Evolutionary conservation across 352 stramenopile genomes (phyloP), one percentile per base, ranked within the genome.

Genomic region (Phytophthora rubi): DNA sequence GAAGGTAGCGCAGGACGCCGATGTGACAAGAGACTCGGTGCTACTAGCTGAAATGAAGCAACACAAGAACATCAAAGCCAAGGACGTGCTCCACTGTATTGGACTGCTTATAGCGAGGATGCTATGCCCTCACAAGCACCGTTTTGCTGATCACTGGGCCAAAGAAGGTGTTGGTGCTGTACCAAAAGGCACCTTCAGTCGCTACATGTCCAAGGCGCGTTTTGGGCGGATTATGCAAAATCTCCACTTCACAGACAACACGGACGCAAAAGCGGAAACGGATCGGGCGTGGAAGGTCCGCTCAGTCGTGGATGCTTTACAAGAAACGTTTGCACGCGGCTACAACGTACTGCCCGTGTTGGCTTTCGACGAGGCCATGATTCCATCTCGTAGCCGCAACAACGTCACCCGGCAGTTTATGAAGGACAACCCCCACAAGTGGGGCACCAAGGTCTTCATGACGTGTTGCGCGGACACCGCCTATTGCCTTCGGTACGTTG

Each of bases 31-130:
- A 21, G 51, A 62, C 0, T 30, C 51, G 0, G 21, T 62, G 0
- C 3, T 71, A 4, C 35, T 45, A 16, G 4, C 1, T 2, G 65
- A 71, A 30, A 67, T 51, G 0, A 67, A 59, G 18, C n/a, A 3
- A 10, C 60, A 65, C 59, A 69, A 70, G 54, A n/a, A 63, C 13
- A 67, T 70, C 13, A 13, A 63, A 26, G 3, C 44, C 1, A 28
- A 71, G 30, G 28, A 68, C 6, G 21, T 71, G 4, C 2, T 71
- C 42, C 54, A 59, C 16, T 71, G 56, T 21, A 67, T 76, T 53
- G 63, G 58, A 0, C n/a, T 68, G 12, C 10, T 72, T 8, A 12
- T 71, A 4, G 49, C 52, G 2, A 5, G 69, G 26, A 69, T 69
- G 52, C 28, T 68, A 3, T 62, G 26, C 21, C 58, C 58, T 15